Percentiles rank a stretch among this genome's conserved stretches.
Conservation (phyloP, 2,329 filamentous ascomycete species). For the Chrysoporthe austroafricana region DNA sequence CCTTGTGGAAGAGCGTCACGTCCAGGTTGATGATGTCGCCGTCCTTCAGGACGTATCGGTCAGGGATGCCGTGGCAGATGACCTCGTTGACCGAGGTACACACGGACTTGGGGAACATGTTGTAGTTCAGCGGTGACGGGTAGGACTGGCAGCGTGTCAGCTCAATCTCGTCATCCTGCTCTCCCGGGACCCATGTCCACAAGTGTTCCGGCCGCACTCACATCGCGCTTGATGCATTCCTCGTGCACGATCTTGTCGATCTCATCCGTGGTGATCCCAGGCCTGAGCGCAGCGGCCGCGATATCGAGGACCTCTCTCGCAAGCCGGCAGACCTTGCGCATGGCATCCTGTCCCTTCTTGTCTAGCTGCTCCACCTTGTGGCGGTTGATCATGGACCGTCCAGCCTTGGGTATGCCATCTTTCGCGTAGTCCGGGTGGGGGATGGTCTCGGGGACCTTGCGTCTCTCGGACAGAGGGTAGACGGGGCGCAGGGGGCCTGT, state of each 20-base stretch:
- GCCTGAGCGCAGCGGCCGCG: slow-evolving; percentile 67
- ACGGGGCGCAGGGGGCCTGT: slow-evolving; percentile 83
- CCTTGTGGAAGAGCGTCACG: slow-evolving; percentile 89
- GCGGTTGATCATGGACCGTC: slow-evolving; percentile 64
- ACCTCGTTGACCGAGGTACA: slow-evolving; percentile 97
- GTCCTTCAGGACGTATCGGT: slow-evolving; percentile 82
- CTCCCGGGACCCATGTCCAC: too few species aligned
- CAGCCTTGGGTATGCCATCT: slow-evolving; percentile 74
- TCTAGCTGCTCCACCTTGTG: slow-evolving; percentile 83
- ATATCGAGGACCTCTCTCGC: slow-evolving; percentile 76
- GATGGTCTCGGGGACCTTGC: slow-evolving; percentile 79
- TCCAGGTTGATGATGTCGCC: slow-evolving; percentile 98
- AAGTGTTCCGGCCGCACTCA: slow-evolving; percentile 46
- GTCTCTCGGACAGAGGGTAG: slow-evolving; percentile 77
- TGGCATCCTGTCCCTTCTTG: slow-evolving; percentile 68
- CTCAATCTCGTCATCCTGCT: background rate
- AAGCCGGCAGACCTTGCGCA: slow-evolving; percentile 74
- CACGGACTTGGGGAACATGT: slow-evolving; percentile 95
- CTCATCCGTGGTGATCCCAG: slow-evolving; percentile 75
- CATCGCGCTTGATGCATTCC: slow-evolving; percentile 73
- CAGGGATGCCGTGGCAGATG: slow-evolving; percentile 98
- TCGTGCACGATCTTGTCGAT: slow-evolving; percentile 78
- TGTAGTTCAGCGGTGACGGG: slow-evolving; percentile 93
- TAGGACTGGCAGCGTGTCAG: slow-evolving; percentile 67
- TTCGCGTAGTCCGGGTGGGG: slow-evolving; percentile 84